Evolutionary conservation across 805 yeast species (phyloP), one percentile per base, ranked within the genome.

Genomic region (Zygosaccharomyces rouxii): DNA sequence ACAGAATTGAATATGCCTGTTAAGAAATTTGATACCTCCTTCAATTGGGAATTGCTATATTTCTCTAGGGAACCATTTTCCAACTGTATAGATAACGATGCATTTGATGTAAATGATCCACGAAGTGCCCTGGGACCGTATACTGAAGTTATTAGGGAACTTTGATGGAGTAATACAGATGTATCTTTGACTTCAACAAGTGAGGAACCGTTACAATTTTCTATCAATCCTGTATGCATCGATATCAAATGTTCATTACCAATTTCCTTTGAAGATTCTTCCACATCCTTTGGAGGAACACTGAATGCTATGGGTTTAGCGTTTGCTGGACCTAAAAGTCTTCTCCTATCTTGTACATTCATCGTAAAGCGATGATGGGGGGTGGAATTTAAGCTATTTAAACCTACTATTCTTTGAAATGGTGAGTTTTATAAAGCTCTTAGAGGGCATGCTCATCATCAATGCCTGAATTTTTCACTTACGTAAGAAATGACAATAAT

Each of bases 51-150:
- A 7, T 60, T 55, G 16, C 51, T 43, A 38, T 62, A 62, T 39
- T 57, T 52, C 39, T 57, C 64, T 51, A 50, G 42, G 10, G 71
- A 60, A 18, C 62, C 66, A 46, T 72, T 71, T 45, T 71, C 69
- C 29, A 72, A 49, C 25, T 65, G 69, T 13, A 86, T 89, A 23
- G 82, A 76, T 37, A 87, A 68, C 4, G 80, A 73, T 2, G 90
- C 90, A 44, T 79, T 71, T 19, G 84, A 81, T 33, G 79, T 73
- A 63, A 84, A 87, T 3, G 87, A 77, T 2, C 89, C 88, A 51
- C 86, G 73, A 52, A 79, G 81, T 6, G 98, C 97, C 55, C 89
- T 75, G 3, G 98, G 98, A 0, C 98, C 98, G 66, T 82, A 86
- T 0, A 92, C 82, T 3, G 89, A 76, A 1, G 84, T 84, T 47